phyloP scores from a whole-genome alignment of 1,284 basidiomycete species.

The Ustilago shanxiensis region DNA sequence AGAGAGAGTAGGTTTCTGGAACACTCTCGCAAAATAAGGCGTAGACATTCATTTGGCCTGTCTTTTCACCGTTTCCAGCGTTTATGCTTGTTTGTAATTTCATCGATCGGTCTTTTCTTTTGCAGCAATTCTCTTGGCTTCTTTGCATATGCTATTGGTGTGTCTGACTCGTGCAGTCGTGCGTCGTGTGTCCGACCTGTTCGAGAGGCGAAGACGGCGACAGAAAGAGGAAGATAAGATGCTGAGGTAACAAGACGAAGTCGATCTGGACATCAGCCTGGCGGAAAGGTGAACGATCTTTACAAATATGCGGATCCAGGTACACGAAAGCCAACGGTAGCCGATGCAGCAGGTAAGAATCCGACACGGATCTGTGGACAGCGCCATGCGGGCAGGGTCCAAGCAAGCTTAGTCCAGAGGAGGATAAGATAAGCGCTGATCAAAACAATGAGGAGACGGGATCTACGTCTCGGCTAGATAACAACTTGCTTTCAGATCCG shows the following conservation, averaged over 20 bases:
- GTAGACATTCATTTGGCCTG: neutral
- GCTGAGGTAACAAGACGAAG: too few species aligned
- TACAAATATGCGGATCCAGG: too few species aligned
- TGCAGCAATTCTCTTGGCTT: constrained; percentile 12
- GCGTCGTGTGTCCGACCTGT: neutral
- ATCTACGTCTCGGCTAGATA: constrained; percentile 5
- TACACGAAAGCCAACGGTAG: too few species aligned
- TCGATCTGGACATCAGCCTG: too few species aligned
- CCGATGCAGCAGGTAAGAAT: too few species aligned
- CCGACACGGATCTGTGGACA: too few species aligned
- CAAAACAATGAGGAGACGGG: neutral
- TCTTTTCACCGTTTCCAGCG: neutral
- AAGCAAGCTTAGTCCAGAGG: neutral
- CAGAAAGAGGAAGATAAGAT: too few species aligned
- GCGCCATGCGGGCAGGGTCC: too few species aligned
- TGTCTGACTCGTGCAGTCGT: neutral
- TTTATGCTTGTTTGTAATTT: constrained; percentile 28
- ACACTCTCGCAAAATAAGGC: neutral
- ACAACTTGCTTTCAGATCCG: neutral
- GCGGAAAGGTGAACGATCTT: too few species aligned
- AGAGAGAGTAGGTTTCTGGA: neutral
- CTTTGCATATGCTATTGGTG: neutral
- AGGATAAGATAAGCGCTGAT: constrained; percentile 5
- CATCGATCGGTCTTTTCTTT: constrained; percentile 14
- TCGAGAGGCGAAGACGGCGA: neutral